Conservation (phyloP, 257 asterid genomes). For the Hygrophila difformis region DNA sequence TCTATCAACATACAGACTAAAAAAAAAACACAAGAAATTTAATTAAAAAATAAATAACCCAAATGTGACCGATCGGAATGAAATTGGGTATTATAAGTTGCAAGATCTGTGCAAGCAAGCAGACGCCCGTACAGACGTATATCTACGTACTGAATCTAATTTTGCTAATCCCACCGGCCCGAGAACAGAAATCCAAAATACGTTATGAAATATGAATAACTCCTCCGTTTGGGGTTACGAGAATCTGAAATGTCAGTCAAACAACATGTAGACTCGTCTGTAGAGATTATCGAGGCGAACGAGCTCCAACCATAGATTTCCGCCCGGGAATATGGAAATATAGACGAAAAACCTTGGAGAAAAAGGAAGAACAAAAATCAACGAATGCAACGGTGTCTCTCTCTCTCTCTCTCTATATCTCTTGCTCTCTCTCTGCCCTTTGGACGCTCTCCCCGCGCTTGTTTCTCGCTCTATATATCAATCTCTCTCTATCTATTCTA, state of each 20-base stretch:
- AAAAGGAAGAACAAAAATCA: constrained; percentile 23
- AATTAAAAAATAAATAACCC: constrained; percentile 4
- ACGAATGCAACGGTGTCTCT: constrained; percentile 24
- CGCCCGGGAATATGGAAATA: constrained; percentile 46
- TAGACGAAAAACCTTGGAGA: constrained; percentile 29
- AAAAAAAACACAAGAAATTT: not conserved
- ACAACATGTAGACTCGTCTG: constrained; percentile 9
- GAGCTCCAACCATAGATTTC: constrained; percentile 22
- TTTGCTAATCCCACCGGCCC: constrained; percentile 20
- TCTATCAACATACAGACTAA: constrained; percentile 17
- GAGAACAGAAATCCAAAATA: not conserved
- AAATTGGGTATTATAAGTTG: constrained; percentile 28
- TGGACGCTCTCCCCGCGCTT: constrained; percentile 96
- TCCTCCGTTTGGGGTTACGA: too few species aligned
- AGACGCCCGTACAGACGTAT: constrained; percentile 14
- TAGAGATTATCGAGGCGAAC: constrained; percentile 23
- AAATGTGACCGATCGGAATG: constrained; percentile 38
- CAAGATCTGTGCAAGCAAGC: constrained; percentile 48
- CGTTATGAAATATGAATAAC: not conserved
- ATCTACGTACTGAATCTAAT: constrained; percentile 17
- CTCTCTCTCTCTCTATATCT: constrained; percentile 23
- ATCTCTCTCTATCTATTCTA: constrained; percentile 26
- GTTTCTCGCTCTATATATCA: constrained; percentile 67
- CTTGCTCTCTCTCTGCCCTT: too few species aligned
- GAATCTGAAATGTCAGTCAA: constrained; percentile 21